Evolutionary conservation across 495 filamentous ascomycete genomes (phyloP).

Genomic region (Aspergillus ostianus): DNA sequence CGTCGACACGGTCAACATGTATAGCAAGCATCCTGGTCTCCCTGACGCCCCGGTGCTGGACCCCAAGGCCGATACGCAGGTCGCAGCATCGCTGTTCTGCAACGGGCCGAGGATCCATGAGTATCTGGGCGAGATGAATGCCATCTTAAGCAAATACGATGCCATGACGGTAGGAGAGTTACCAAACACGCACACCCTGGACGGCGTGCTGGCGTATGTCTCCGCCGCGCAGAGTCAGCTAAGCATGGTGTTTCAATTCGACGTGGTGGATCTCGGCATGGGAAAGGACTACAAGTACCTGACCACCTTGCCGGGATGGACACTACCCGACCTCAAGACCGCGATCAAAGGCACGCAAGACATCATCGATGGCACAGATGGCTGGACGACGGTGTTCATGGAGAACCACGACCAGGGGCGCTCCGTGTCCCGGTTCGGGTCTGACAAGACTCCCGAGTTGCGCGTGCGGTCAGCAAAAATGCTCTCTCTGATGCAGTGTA

Average conservation of each 20-base stretch:
- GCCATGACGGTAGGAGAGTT: conserved; percentile 55
- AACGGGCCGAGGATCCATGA: conserved; percentile 61
- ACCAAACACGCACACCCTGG: conserved; percentile 38
- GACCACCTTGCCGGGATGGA: conserved; percentile 39
- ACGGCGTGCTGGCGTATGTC: conserved; percentile 48
- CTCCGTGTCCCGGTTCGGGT: conserved; percentile 51
- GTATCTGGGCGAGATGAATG: conserved; percentile 46
- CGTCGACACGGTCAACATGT: conserved; percentile 57
- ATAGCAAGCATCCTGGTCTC: conserved; percentile 45
- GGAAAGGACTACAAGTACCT: conserved; percentile 37
- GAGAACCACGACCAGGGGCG: conserved; percentile 67
- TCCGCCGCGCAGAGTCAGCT: conserved; percentile 41
- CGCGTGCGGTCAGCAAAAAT: conserved; percentile 53
- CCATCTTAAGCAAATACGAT: conserved; percentile 43
- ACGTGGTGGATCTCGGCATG: conserved; percentile 48
- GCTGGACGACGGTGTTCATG: conserved; percentile 49
- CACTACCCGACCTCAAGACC: conserved; percentile 38
- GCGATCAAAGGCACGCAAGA: conserved; percentile 39
- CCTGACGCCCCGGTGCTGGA: conserved; percentile 44
- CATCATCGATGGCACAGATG: conserved; percentile 48
- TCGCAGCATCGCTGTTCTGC: conserved; percentile 46
- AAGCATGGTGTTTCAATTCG: conserved; percentile 58
- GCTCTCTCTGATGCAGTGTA: conserved; percentile 51
- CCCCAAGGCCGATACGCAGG: conserved; percentile 38
- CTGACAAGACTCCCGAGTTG: conserved; percentile 35